Evolutionary conservation across 331 rosid genomes (phyloP), one percentile per base, ranked within the genome.

Genomic region (Prunus yedoensis): DNA sequence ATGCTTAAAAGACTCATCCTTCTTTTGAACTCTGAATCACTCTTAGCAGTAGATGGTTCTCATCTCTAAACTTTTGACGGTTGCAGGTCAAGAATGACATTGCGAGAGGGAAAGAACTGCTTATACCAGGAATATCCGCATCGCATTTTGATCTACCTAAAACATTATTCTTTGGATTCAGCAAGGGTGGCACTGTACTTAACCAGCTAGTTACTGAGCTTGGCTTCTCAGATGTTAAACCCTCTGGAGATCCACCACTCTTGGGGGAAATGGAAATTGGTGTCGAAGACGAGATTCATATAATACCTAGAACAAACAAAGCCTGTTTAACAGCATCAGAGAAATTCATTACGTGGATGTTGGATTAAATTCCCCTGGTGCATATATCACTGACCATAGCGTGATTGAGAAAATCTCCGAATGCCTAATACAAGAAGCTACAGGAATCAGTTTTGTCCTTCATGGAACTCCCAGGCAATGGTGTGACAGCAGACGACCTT

Each of bases 391-490:
- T 12, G 82, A 87, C 74, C 30, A 38, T 7, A 82, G 80, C 46
- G 85, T 78, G 68, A 73, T 91, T 75, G 78, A 81, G 83, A 85
- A 87, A 80, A 75, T 94, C 69, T 84, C 90, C 27, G 60, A 68
- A 47, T 69, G 77, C 75, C 79, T 91, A 18, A 69, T 46, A 38
- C 80, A 83, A 82, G 85, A 80, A 77, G 77, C 79, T 17, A 30
- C 58, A 45, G 76, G 72, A 74, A 23, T 94, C 54, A 80, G 88
- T 11, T 85, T 94, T 72, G 30, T 89, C 51, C 91, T 94, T 78
- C 97, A 94, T 15, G 98, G 98, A 66, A 90, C 98, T 8, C 96
- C 96, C 0, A 86, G 96, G 77, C 98, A 90, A 78, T 94, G 98
- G 98, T 12, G 79, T 50, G 97, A 94, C 79, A 70, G 50, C 10